Percentiles rank a stretch among this genome's conserved stretches.
Conservation (phyloP, 768 basidiomycete genomes). For the Agrocybe praecox region DNA sequence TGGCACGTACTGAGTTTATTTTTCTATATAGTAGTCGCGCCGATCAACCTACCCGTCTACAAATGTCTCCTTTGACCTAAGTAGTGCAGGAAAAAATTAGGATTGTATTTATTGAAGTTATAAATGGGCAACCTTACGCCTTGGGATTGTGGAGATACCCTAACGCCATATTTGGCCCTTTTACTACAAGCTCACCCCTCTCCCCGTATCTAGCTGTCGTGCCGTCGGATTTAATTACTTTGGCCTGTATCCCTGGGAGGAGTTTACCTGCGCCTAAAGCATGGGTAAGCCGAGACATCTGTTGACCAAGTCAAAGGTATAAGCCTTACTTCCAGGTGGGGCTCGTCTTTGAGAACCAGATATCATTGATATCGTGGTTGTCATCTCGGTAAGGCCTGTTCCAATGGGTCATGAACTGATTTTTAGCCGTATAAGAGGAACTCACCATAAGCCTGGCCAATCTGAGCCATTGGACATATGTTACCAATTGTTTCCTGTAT, state of each 20-base stretch:
- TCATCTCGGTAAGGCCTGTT: constrained; percentile 36
- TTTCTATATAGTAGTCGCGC: neutral
- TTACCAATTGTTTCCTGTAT: constrained; percentile 46
- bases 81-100: constrained; percentile 12
- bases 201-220: constrained; percentile 42
- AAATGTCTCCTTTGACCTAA: constrained; percentile 62
- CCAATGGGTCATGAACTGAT: neutral
- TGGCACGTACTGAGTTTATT: constrained; percentile 18
- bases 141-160: constrained; percentile 47
- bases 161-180: constrained; percentile 42
- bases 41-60: constrained; percentile 49
- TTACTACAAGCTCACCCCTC: constrained; percentile 50
- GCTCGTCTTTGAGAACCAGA: constrained; percentile 40
- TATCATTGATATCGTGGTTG: constrained; percentile 50
- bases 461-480: constrained; percentile 48
- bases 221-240: constrained; percentile 50
- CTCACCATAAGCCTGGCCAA: constrained; percentile 69
- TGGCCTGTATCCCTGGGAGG: constrained; percentile 44
- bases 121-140: constrained; percentile 46
- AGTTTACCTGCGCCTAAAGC: constrained; percentile 41
- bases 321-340: constrained; percentile 35
- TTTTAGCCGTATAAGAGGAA: too few relatives aligned
- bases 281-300: constrained; percentile 7
- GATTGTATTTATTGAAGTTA: constrained; percentile 6
- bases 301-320: constrained; percentile 11